phyloP scores from a whole-genome alignment of 2,329 filamentous ascomycete genomes.

The Penicillium sumatraense region DNA sequence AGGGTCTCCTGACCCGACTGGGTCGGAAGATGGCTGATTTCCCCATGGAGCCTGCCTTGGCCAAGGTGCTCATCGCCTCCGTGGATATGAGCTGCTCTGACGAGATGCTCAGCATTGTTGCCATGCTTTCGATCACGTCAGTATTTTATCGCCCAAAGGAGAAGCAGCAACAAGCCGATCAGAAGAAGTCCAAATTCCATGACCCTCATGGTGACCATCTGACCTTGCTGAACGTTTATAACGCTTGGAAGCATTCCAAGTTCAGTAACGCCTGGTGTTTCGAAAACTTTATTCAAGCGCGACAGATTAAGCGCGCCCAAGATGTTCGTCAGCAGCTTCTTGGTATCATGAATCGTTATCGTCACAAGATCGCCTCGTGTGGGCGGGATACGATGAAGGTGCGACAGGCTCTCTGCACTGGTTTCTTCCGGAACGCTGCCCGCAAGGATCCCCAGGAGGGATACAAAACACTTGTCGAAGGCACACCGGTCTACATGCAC shows the following conservation, averaged over 20 bases:
- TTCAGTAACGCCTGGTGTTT: constrained; percentile 91
- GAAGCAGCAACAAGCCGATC: constrained; percentile 93
- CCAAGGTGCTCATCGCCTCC: constrained; percentile 86
- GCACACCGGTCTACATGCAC: constrained; percentile 93
- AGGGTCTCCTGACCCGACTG: constrained; percentile 87
- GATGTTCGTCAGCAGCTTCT: constrained; percentile 92
- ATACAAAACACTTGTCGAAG: constrained; percentile 96
- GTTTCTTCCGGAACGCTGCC: constrained; percentile 94
- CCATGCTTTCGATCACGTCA: constrained; percentile 85
- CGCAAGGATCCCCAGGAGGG: constrained; percentile 95
- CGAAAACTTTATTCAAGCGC: constrained; percentile 95
- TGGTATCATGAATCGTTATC: constrained; percentile 92
- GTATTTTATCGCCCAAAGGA: constrained; percentile 97
- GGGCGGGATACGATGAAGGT: constrained; percentile 86
- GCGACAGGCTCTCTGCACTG: constrained; percentile 83
- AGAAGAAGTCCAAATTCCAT: constrained; percentile 97
- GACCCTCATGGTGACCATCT: constrained; percentile 93
- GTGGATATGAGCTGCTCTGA: constrained; percentile 90
- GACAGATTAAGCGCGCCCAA: constrained; percentile 84
- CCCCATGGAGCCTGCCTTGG: constrained; percentile 91
- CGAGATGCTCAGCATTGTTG: constrained; percentile 90
- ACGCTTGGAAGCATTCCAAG: constrained; percentile 87
- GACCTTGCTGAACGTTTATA: constrained; percentile 94
- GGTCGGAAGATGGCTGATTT: constrained; percentile 98
- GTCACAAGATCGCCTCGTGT: constrained; percentile 79